Conservation (phyloP, 805 yeast genomes). For the Wickerhamomyces kurtzmanii region DNA sequence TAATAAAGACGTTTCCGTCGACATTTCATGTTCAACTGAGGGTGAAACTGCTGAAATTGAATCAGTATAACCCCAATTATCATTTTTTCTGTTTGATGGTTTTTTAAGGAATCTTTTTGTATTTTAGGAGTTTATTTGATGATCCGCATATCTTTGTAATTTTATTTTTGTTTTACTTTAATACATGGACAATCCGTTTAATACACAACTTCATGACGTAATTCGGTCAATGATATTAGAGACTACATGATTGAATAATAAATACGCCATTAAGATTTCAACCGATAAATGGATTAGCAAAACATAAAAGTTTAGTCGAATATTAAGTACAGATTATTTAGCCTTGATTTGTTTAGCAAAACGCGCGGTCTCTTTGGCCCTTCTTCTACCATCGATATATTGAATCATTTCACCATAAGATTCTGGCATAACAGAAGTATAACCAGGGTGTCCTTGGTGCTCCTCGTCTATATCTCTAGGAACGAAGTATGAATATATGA, state of each 20-base stretch:
- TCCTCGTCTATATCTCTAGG: slow-evolving; percentile 40
- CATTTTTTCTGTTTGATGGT: neutral
- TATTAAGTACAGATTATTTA: neutral
- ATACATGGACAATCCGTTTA: no score
- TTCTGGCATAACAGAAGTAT: slow-evolving; percentile 72
- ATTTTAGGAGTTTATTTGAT: no score
- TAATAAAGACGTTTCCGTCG: slow-evolving; percentile 21
- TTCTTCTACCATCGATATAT: slow-evolving; percentile 82
- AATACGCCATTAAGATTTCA: no score
- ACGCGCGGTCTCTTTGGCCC: slow-evolving; percentile 74
- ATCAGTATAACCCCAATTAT: slow-evolving; percentile 5
- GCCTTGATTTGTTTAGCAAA: slow-evolving; percentile 39
- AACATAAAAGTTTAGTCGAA: no score
- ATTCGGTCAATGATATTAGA: no score
- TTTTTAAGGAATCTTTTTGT: no score
- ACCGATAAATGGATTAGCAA: no score
- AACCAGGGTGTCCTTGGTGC: slow-evolving; percentile 36
- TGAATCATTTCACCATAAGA: slow-evolving; percentile 90
- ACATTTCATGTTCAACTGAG: slow-evolving; percentile 13
- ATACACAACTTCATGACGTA: no score
- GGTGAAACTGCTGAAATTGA: slow-evolving; percentile 21
- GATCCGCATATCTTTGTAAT: no score
- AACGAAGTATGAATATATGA: slow-evolving; percentile 83
- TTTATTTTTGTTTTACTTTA: no score
- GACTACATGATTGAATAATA: no score